Base-by-base conservation (phyloP, 2,329 filamentous ascomycete genomes). In the Cordyceps militaris region DNA sequence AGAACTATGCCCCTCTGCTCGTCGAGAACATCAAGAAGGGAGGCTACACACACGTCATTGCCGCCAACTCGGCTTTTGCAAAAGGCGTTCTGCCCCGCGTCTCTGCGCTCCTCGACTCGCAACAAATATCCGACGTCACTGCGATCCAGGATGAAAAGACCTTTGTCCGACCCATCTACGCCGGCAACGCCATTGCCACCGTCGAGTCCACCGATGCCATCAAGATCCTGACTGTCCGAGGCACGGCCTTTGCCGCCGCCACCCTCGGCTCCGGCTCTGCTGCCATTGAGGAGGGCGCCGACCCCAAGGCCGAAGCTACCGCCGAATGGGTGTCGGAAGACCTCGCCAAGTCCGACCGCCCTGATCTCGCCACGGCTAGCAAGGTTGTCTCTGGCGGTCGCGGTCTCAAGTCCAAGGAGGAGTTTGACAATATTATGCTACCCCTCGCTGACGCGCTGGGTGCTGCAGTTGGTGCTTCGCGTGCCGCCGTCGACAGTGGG, bases 1-100 rank as follows among this genome's bases (percentile, higher is more conserved):
- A 99, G 76, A 97, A 90, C 78, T 97, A 84, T 69, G 94, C 93
- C n/a, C 89, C 91, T 57, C 79, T 99, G 48, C 79, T 99, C 42
- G 88, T 91, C 53, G 93, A 97, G 73, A 99, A 97, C 74, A 93
- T 97, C 74, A 96, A 96, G 77, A 94, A 94, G 71, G 92, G 90
- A 60, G 89, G 87, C 60, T 97, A 91, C 73, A 96, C 92, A 61
- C 94, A 99, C 70, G 83, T 99, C 62, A 81, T 99, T 66, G 89
- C 88, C 40, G 87, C 89, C 57, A 91, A 97, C 77, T 94, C 92
- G 24, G 91, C 94, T 1, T 99, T 99, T 74, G 94, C 94, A 68
- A 99, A 99, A 83, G 95, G 88, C 73, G 73, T 99, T 47, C 79
- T 99, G 74, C 94, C 94, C 40, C 86, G 94, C 61, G 89, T 97